Base-by-base conservation (phyloP, 2,329 filamentous ascomycete genomes). In the Taxawa tesnikishii region DNA sequence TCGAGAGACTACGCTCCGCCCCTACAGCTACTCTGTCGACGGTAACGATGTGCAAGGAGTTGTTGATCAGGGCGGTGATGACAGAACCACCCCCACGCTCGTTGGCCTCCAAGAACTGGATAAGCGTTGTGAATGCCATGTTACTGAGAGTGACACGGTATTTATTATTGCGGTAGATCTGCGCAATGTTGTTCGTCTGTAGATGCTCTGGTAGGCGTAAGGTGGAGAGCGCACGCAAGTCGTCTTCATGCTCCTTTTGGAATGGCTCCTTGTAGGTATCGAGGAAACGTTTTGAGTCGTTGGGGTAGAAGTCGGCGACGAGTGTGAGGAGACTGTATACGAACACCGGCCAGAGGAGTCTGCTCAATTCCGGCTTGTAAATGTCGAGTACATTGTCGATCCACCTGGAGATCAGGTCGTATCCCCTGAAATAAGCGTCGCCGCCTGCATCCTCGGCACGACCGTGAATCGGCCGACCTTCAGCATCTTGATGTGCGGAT, bases 311-410 rank as follows among this genome's bases (percentile, higher is more conserved):
- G 38, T 83, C 73, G 19, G 67, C 67, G 16, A 92, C 70, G 34
- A 96, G 70, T 36, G 83, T 77, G 15, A 98, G 65, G 50, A 82
- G 94, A 0, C 83, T 90, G 56, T 98, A 93, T 31, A 96, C 82
- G 49, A 94, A 96, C 1, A 92, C 63, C 0, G 90, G 90, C 85
- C 90, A 98, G 11, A 94, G 62, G 4, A 96, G 65, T 43, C 92
- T 85, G 37, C 75, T 71, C 3, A 98, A 67, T 59, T 98, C 90
- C 27, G 88, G 82, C 66, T 94, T 94, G 70, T 96, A 96, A 16
- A 96, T 70, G 42, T 96, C 88, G 15, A 98, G 67, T 37, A 83
- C 87, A 44, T 88, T 85, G 43, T 94, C 85, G 28, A 94, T 78
- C 80, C 87, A 98, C 42, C 74, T 43, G 17, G 44, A 35, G 11